Conservation (phyloP, 208 protist genomes). For the Angomonas deanei region DNA sequence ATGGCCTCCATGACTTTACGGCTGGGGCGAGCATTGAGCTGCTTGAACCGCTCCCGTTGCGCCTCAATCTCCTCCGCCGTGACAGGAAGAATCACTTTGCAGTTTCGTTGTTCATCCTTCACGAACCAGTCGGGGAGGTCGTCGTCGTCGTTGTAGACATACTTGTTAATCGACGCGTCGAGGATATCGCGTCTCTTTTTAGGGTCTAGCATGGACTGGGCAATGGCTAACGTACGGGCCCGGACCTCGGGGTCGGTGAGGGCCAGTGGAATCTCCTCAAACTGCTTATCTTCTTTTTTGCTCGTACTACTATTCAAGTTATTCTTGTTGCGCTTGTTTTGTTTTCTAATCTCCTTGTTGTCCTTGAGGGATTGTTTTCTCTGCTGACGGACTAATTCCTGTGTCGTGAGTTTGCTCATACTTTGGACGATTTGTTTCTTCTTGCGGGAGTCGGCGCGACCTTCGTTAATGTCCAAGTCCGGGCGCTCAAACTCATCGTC, state of each 20-base stretch:
- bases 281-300: conserved; percentile 59
- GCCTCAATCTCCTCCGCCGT: conserved; percentile 90
- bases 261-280: conserved; percentile 85
- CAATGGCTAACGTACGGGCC: conserved; percentile 84
- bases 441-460: conserved; percentile 67
- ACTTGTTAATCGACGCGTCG: conserved; percentile 84
- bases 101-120: conserved; percentile 90
- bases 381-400: conserved; percentile 82
- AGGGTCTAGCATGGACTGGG: conserved; percentile 82
- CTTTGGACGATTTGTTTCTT: conserved; percentile 67
- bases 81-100: conserved; percentile 75
- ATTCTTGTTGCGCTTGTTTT: conserved; percentile 61
- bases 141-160: conserved; percentile 87
- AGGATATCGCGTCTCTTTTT: conserved; percentile 81
- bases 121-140: conserved; percentile 90
- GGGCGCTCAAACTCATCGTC: conserved; percentile 35
- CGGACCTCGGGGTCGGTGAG: conserved; percentile 82
- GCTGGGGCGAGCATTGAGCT: conserved; percentile 94
- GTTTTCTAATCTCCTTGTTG: conserved; percentile 69
- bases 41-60: conserved; percentile 84
- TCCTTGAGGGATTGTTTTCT: conserved; percentile 71
- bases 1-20: conserved; percentile 97
- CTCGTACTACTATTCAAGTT: conserved; percentile 34
- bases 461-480: conserved; percentile 51
- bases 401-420: conserved; percentile 65